phyloP scores from a whole-genome alignment of 2,329 filamentous ascomycete species.

The Pseudogymnoascus sp. region DNA sequence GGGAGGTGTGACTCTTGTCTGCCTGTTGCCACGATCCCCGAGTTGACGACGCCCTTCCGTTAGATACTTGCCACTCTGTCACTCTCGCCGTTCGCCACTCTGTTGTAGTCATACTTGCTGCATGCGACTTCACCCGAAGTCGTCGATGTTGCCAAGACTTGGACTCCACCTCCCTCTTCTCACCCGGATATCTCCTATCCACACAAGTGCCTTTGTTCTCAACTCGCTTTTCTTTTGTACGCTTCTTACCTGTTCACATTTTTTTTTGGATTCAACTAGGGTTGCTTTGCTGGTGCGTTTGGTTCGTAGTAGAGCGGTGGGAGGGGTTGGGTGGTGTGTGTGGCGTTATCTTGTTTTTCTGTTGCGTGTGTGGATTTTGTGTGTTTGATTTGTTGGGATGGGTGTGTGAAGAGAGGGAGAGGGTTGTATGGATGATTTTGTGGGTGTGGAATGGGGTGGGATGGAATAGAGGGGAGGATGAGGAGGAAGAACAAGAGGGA shows the following conservation, averaged over 20 bases:
- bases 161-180: neutral
- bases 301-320: neutral
- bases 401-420: neutral
- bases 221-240: neutral
- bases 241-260: neutral
- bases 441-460: neutral
- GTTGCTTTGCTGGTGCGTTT: neutral
- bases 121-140: neutral
- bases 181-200: neutral
- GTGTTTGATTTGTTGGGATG: neutral
- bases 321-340: neutral
- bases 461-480: neutral
- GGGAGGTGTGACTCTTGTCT: neutral
- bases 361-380: neutral
- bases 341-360: neutral
- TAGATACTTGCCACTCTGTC: neutral
- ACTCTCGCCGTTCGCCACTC: neutral
- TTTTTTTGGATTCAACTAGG: neutral
- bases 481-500: neutral
- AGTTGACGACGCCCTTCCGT: neutral
- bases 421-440: neutral
- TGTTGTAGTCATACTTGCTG: neutral
- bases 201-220: neutral
- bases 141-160: neutral
- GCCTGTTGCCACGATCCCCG: neutral